Conservation (phyloP, 192 early-diverging fungal genomes). For the Coemansia erecta region DNA sequence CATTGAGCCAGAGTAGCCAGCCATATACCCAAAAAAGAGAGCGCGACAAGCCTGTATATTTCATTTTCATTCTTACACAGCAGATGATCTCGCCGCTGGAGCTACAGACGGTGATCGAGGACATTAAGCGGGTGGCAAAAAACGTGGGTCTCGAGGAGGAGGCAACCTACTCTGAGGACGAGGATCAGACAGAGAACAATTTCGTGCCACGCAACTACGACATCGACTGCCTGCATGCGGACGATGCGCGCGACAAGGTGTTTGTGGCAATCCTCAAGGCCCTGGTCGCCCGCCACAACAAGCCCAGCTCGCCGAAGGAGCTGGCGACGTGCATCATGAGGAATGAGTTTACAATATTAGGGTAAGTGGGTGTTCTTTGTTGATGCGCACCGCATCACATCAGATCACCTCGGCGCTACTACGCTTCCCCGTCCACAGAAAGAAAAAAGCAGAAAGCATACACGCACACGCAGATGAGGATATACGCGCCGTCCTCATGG, state of each 20-base stretch:
- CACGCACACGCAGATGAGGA: background rate
- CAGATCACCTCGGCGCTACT: slow-evolving; percentile 3
- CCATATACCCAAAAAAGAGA: too few species aligned
- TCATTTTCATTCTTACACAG: too few species aligned
- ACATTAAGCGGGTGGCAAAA: slow-evolving; percentile 44
- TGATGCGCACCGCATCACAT: background rate
- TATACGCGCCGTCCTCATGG: too few species aligned
- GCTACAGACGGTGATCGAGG: slow-evolving; percentile 36
- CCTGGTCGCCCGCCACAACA: slow-evolving; percentile 69
- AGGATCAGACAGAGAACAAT: slow-evolving; percentile 39
- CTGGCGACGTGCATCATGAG: slow-evolving; percentile 75
- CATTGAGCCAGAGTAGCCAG: too few species aligned
- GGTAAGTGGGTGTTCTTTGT: slow-evolving; percentile 52
- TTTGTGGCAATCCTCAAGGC: slow-evolving; percentile 85
- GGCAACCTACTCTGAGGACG: slow-evolving; percentile 21
- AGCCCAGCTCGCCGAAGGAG: slow-evolving; percentile 79
- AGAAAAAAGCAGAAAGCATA: slow-evolving; percentile 13
- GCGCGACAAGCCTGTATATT: too few species aligned
- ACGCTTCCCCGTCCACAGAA: background rate
- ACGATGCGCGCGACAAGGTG: slow-evolving; percentile 82
- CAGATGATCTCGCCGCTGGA: slow-evolving; percentile 44
- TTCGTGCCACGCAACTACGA: slow-evolving; percentile 44
- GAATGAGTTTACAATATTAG: slow-evolving; percentile 74
- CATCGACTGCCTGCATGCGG: slow-evolving; percentile 62
- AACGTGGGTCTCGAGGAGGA: slow-evolving; percentile 9